Conservation (phyloP, 331 rosid genomes). For the Rhamnella rubrinervis region DNA sequence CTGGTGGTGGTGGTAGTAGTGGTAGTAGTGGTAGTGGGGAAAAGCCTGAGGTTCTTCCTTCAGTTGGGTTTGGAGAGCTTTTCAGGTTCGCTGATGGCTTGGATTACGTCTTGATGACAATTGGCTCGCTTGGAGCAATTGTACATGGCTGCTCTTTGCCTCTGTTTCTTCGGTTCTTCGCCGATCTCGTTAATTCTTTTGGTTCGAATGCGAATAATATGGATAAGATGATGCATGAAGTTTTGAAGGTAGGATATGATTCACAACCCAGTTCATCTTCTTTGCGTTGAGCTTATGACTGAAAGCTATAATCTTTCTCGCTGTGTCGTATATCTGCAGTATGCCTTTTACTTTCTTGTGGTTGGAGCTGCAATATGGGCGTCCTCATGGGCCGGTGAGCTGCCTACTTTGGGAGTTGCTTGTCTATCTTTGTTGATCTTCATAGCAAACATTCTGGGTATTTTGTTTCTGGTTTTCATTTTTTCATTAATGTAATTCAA, state of each 20-base stretch:
- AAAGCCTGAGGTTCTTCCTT: slow-evolving; percentile 50
- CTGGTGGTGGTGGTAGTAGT: slow-evolving; percentile 16
- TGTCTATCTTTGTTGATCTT: not conserved
- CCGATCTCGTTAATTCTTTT: slow-evolving; percentile 96
- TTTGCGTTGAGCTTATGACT: slow-evolving; percentile 10
- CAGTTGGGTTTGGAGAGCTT: slow-evolving; percentile 64
- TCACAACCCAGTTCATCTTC: not conserved
- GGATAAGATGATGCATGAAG: slow-evolving; percentile 90
- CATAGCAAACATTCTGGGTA: not conserved
- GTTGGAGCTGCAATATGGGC: slow-evolving; percentile 99
- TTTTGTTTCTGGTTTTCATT: not conserved
- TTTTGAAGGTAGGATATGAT: slow-evolving; percentile 58
- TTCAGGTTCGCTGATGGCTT: slow-evolving; percentile 92
- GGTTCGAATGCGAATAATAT: slow-evolving; percentile 81
- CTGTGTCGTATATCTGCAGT: slow-evolving; percentile 48
- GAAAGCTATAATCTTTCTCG: not conserved
- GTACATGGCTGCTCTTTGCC: slow-evolving; percentile 96
- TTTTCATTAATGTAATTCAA: slow-evolving; percentile 17
- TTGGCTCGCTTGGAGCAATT: slow-evolving; percentile 85
- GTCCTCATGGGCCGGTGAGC: slow-evolving; percentile 95
- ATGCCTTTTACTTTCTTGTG: slow-evolving; percentile 91
- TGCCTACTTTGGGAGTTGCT: not conserved
- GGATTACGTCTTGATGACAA: slow-evolving; percentile 75
- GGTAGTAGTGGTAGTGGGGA: slow-evolving; percentile 22
- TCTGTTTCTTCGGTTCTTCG: slow-evolving; percentile 88